Evolutionary conservation across 495 filamentous ascomycete genomes (phyloP), one percentile per base, ranked within the genome.

Genomic region (Xylaria venustula): DNA sequence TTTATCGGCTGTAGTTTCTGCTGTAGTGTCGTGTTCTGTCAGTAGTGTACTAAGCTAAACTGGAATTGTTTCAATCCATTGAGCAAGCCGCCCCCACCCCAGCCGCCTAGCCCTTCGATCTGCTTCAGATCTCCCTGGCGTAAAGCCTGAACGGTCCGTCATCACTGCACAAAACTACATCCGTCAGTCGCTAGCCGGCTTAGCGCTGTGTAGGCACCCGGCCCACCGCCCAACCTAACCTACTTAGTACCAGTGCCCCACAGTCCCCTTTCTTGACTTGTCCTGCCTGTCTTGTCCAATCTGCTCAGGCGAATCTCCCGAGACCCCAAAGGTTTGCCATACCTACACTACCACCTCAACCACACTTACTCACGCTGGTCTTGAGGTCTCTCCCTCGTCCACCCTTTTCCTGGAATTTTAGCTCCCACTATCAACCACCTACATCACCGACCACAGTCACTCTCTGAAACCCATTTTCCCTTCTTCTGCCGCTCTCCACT

Each of bases 371-470:
- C 44, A 28, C 32, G 44, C 44, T 58, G 45, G 57, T 36, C 37
- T 19, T 34, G 30, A 32, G 1, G 36, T 46, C 48, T 59, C 34
- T 46, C 26, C 15, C 26, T 45, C 47, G 26, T 17, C 20, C 37
- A 34, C 50, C 32, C 50, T 53, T 34, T 22, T 28, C 53, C 17
- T 47, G 44, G 22, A 34, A 45, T 22, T 26, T 54, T 37, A 28
- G 26, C 19, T 23, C 45, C 26, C 54, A 23, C 41, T 9, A 60
- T n/a, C 57, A 60, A 25, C 12, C 26, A 36, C 41, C 41, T 54
- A 36, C 58, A 61, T 54, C 58, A 61, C 30, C 50, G 41, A 61
- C 58, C 58, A 23, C 36, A 48, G 50, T 61, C 58, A 54, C 50
- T 61, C 58, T 54, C 58, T 61, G 28, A 52, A 47, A 36, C 40